Percentiles rank a stretch among this genome's conserved stretches.
These are phyloP conservation scores for Juncus effusus DNA, from an alignment of 176 grass and related monocot genomes.

Conservation along the genomic window DNA sequence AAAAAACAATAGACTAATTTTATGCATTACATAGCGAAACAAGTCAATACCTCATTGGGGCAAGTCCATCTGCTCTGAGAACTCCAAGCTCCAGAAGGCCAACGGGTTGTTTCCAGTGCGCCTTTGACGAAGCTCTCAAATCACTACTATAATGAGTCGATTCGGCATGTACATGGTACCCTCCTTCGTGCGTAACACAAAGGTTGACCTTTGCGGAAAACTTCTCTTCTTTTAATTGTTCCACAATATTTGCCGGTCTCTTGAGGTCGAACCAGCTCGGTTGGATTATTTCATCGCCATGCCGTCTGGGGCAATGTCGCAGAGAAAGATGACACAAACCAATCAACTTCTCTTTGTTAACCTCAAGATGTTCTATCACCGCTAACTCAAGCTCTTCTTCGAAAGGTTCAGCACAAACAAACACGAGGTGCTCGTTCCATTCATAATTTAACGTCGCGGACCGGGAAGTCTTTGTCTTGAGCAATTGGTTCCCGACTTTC, in stretches of 20 bases:
- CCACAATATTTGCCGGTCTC: not conserved
- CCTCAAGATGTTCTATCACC: conserved; percentile 27
- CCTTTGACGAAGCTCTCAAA: conserved; percentile 55
- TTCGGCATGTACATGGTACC: conserved; percentile 86
- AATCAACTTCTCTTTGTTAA: conserved; percentile 28
- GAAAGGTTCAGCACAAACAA: conserved; percentile 37
- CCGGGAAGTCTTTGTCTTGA: conserved; percentile 23
- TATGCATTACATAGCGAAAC: too few relatives aligned
- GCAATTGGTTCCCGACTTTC: conserved; percentile 26
- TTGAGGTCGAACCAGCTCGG: conserved; percentile 26
- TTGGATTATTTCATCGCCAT: conserved; percentile 1
- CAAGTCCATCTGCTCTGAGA: conserved; percentile 49
- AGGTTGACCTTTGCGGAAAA: conserved; percentile 23
- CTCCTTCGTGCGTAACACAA: conserved; percentile 57
- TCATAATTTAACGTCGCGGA: conserved; percentile 16
- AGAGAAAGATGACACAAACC: conserved; percentile 24
- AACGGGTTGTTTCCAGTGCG: conserved; percentile 44
- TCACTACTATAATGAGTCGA: conserved; percentile 79
- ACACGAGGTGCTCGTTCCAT: conserved; percentile 38
- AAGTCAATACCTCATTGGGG: conserved; percentile 30
- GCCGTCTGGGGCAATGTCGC: not conserved
- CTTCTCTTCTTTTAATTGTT: conserved; percentile 27
- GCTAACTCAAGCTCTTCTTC: conserved; percentile 29
- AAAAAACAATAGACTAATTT: too few relatives aligned
- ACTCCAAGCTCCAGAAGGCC: conserved; percentile 74